Evolutionary conservation across 139 green algal species (phyloP), one percentile per base, ranked within the genome.

Genomic region (Dunaliella primolecta): DNA sequence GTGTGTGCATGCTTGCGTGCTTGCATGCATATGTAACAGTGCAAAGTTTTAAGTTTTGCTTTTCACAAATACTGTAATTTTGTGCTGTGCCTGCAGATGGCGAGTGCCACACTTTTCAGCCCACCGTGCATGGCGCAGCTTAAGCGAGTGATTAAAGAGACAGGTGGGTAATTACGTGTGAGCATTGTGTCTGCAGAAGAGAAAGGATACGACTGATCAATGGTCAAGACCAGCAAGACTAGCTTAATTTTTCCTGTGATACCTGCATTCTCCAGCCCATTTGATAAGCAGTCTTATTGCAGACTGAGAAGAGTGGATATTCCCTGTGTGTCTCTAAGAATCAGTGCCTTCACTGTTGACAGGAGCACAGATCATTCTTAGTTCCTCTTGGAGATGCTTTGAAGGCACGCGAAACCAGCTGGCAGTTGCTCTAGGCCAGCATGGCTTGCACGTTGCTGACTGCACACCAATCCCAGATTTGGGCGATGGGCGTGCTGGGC

Each of bases 281-380:
- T n/a, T n/a, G n/a, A n/a, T n/a, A n/a, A n/a, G n/a, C n/a, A n/a
- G n/a, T n/a, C n/a, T n/a, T n/a, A n/a, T n/a, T n/a, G n/a, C n/a
- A n/a, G n/a, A n/a, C n/a, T n/a, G n/a, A n/a, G n/a, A n/a, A n/a
- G n/a, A 81, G 32, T 46, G 31, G 31, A 31, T 56, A 56, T 31
- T 7, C 25, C 30, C 31, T 81, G n/a, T 81, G 38, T 11, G 32
- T 81, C 2, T 25, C 75, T 24, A 3, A 35, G 24, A 78, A 31
- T 3, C 72, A 23, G 25, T 31, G 32, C 3, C 3, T 25, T 15
- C 24, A 20, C 25, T 35, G 30, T 80, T 24, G 30, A 23, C 77
- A 81, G 77, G 77, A 32, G 77, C 77, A 34, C 35, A 81, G 36
- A 64, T 81, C 23, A 36, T 81, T 23, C 7, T 81, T 15, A 70